A percentile compares a stretch with the other conserved stretches of the same genome.
Conservation (phyloP, 192 early-diverging fungal genomes). For the Jimgerdemannia flammicorona region DNA sequence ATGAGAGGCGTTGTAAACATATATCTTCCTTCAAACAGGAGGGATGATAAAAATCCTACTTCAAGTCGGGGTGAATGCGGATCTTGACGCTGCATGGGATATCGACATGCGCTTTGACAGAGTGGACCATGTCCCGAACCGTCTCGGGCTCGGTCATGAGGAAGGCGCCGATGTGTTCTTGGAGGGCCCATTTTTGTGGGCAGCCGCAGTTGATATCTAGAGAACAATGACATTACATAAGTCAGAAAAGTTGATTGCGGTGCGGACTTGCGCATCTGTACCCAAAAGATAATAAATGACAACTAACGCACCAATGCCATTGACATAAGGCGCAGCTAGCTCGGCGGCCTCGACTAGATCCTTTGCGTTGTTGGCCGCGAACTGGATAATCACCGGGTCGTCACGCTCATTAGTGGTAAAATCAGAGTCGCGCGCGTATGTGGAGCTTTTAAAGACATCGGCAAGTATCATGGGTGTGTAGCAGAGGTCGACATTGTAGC, state of each 20-base stretch:
- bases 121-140: slow-evolving; percentile 88
- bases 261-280: neutral
- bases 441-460: slow-evolving; percentile 85
- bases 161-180: slow-evolving; percentile 82
- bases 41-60: slow-evolving; percentile 23
- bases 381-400: slow-evolving; percentile 89
- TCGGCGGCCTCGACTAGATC: slow-evolving; percentile 86
- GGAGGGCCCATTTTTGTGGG: slow-evolving; percentile 93
- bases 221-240: neutral
- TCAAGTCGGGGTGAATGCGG: slow-evolving; percentile 71
- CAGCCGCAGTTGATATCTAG: slow-evolving; percentile 90
- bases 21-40: neutral
- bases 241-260: neutral
- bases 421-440: slow-evolving; percentile 74
- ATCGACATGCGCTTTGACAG: slow-evolving; percentile 60
- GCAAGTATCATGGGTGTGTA: slow-evolving; percentile 98
- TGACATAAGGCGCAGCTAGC: slow-evolving; percentile 73
- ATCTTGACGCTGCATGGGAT: slow-evolving; percentile 88
- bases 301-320: slow-evolving; percentile 44
- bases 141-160: slow-evolving; percentile 87
- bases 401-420: slow-evolving; percentile 80
- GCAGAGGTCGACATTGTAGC: slow-evolving; percentile 82
- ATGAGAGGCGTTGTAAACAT: neutral
- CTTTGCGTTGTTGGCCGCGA: slow-evolving; percentile 77
- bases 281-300: neutral